Percentiles rank a stretch among this genome's conserved stretches.
Evolutionary conservation across 805 yeast species (phyloP).

Genomic region (Vanderwaltozyma yarrowii): DNA sequence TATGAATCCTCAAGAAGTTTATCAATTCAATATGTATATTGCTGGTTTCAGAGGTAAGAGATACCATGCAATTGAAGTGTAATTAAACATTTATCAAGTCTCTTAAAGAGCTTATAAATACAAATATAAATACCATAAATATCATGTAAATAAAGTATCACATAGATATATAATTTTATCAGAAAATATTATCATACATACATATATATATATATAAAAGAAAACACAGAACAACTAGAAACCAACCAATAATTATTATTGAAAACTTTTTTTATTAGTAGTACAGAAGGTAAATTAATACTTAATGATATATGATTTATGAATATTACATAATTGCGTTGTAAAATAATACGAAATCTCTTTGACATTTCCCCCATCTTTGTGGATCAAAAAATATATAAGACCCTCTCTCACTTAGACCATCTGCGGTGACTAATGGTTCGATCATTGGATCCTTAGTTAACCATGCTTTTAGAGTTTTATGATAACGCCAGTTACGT

Average conservation of each 20-base stretch:
- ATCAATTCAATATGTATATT: constrained; percentile 80
- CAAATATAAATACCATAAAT: neutral
- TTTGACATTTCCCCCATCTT: constrained; percentile 88
- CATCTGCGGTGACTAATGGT: constrained; percentile 72
- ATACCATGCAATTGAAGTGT: constrained; percentile 63
- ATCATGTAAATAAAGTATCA: constrained; percentile 1
- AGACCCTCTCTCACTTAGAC: constrained; percentile 74
- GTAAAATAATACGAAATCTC: constrained; percentile 51
- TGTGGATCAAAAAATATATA: constrained; percentile 93
- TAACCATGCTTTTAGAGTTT: constrained; percentile 90
- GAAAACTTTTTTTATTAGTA: too few relatives aligned
- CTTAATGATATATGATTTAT: neutral
- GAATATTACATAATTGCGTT: constrained; percentile 45
- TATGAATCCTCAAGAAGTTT: constrained; percentile 82
- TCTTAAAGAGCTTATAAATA: neutral
- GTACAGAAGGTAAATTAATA: too few relatives aligned
- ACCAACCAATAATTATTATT: too few relatives aligned
- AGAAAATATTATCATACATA: too few relatives aligned
- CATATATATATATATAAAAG: too few relatives aligned
- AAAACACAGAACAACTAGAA: too few relatives aligned
- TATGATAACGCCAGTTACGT: constrained; percentile 96
- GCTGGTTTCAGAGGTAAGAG: constrained; percentile 95
- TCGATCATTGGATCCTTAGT: constrained; percentile 88
- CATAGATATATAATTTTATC: neutral
- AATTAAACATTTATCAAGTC: neutral